Base-by-base conservation (phyloP, 2,329 filamentous ascomycete genomes). In the Neodidymelliopsis sp. region DNA sequence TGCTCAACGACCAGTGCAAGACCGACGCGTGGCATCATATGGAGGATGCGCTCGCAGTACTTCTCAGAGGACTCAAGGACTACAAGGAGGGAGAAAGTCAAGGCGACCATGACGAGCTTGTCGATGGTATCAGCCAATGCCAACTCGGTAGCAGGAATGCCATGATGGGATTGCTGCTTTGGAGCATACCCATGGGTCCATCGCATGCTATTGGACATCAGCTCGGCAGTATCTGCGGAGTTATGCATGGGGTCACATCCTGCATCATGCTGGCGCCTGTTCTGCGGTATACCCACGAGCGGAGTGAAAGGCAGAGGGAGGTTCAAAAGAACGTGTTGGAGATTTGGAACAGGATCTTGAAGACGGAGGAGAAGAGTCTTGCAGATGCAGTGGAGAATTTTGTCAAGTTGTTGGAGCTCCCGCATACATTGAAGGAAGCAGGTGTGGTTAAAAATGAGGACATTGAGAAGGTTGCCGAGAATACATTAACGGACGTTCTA, bases 141-240 rank as follows among this genome's bases (percentile, higher is more conserved):
- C 60, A 62, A 31, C 15, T 66, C 16, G 65, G 65, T 2, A 44
- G 52, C 11, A 42, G 58, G 11, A 38, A 59, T 10, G 60, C 62
- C 10, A 61, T 65, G 56, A 59, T 60, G 54, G 59, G 56, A 2
- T 25, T 62, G 6, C 42, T 63, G 1, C 19, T 53, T 6, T 61
- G 54, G 44, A 50, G 30, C 19, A 39, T 63, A 18, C 56, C 57
- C 6, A 57, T 60, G 53, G 60, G 62, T 3, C 43, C 60, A 11
- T 61, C 56, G 9, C 60, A 63, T 29, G 59, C 59, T 2, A 65
- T 63, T 25, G 60, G 59, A 16, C 60, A 60, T 31, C 59, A 62
- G 40, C 47, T 63, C 3, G 59, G 59, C 6, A 63, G 62, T 16
- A 33, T 48, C 10, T 56, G 53, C 33, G 55, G 52, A 12, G 53